These are phyloP conservation scores for Hymenotorrendiella dingleyae DNA, from an alignment of 2,329 filamentous ascomycete species.

Conservation along the genomic window DNA sequence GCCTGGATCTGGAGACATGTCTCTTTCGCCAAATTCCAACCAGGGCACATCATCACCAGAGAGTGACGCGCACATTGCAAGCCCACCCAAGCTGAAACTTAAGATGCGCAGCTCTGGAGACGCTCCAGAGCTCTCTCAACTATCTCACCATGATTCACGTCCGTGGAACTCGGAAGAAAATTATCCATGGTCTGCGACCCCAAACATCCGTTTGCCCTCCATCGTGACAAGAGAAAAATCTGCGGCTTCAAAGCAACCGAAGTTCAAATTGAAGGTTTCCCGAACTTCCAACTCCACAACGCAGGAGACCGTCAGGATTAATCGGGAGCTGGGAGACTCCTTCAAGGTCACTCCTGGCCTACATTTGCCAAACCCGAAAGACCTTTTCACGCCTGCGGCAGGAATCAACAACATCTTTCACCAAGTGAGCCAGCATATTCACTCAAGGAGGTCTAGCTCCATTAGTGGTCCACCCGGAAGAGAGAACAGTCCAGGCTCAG, in stretches of 20 bases:
- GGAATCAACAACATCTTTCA: constrained; percentile 28
- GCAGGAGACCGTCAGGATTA: constrained; percentile 26
- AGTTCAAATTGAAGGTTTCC: constrained; percentile 26
- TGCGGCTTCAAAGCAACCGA: constrained; percentile 15
- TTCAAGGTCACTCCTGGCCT: constrained; percentile 19
- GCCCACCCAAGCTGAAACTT: constrained; percentile 24
- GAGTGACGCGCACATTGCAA: constrained; percentile 3
- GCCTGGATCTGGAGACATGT: neutral
- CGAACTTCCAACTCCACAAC: constrained; percentile 25
- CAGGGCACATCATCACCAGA: neutral
- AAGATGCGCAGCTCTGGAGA: constrained; percentile 17
- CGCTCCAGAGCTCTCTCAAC: constrained; percentile 13
- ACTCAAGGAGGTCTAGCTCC: constrained; percentile 21
- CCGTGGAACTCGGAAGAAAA: constrained; percentile 21
- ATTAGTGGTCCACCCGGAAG: constrained; percentile 14
- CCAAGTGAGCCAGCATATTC: constrained; percentile 24
- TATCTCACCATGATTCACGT: constrained; percentile 15
- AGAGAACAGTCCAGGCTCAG: constrained; percentile 5
- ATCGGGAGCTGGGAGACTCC: constrained; percentile 17
- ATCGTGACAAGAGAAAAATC: constrained; percentile 3
- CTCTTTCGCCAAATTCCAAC: neutral
- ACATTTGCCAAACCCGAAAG: constrained; percentile 24
- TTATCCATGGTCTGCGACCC: constrained; percentile 18
- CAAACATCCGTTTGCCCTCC: constrained; percentile 7
- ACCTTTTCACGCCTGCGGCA: constrained; percentile 27